Base-by-base conservation (phyloP, 306 rosid species). In the Trifolium dubium region DNA sequence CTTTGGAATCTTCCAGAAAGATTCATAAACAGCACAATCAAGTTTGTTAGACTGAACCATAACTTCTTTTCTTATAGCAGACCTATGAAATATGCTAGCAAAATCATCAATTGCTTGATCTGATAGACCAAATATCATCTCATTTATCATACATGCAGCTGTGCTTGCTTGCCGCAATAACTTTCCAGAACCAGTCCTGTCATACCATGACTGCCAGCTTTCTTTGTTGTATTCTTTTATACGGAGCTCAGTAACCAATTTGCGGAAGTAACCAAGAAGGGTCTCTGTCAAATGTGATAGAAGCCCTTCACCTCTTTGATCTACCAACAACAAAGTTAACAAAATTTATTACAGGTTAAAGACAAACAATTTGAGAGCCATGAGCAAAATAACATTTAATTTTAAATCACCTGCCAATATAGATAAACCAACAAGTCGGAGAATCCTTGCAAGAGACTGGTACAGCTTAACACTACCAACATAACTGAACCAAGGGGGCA, bases 401-500 rank as follows among this genome's bases (percentile, higher is more conserved):
- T 69, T 76, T 73, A 77, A 77, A 80, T 77, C 66, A 93, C 98
- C 98, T 89, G 96, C 71, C 82, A 85, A 74, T 72, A 79, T 59
- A 78, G 96, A 89, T 77, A 91, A 81, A 73, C 96, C 98, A 31
- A 87, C 89, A 69, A 93, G 89, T 76, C 92, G 88, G 74, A 93
- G 96, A 80, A 87, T 90, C 85, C 98, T 83, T 49, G 92, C 85
- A 77, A 93, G 97, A 65, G 90, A 85, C 83, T 88, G 80, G 81
- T 93, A 93, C 56, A 88, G 80, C 64, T 84, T 91, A 35, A 8
- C 75, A 81, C 90, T 87, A 47, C 98, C 96, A 76, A 85, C 77
- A 67, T 81, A 74, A 70, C 77, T 72, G 81, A 91, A 93, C 98
- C 98, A 93, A 74, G 98, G 94, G 83, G 98, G 98, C 96, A 89